Evolutionary conservation across 139 green algal genomes (phyloP).

Genomic region (Zygnema circumcarinatum): DNA sequence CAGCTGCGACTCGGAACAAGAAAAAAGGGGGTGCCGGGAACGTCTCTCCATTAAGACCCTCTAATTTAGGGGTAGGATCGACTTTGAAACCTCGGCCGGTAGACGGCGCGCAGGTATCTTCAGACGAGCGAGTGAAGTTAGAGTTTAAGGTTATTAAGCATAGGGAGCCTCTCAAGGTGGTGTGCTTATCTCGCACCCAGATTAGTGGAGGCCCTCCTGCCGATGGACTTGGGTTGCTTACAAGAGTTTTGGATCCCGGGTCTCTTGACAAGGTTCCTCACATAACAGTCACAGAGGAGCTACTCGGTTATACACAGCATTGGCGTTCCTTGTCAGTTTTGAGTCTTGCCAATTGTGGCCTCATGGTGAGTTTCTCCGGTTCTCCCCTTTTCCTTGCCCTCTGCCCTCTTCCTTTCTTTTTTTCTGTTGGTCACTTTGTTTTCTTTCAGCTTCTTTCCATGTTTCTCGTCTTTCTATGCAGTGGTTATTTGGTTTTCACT

Average conservation of each 20-base stretch:
- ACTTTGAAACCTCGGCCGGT: background rate
- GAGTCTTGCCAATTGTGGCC: conserved; percentile 32
- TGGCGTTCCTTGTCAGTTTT: conserved; percentile 42
- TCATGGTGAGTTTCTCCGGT: conserved; percentile 33
- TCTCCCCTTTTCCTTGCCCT: background rate
- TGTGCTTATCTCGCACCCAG: conserved; percentile 7
- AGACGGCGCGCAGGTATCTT: background rate
- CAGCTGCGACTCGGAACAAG: too few relatives aligned
- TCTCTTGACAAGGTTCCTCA: conserved; percentile 17
- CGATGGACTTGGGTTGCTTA: conserved; percentile 11
- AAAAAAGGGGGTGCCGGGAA: background rate
- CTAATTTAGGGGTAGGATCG: too few relatives aligned
- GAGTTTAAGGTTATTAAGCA: conserved; percentile 23
- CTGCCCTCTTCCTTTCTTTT: too few relatives aligned
- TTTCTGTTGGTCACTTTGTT: too few relatives aligned
- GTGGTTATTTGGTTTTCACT: too few relatives aligned
- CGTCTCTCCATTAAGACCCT: too few relatives aligned
- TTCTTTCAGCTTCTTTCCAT: background rate
- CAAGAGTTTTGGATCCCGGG: conserved; percentile 9
- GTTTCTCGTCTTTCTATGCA: background rate
- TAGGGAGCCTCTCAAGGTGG: conserved; percentile 24
- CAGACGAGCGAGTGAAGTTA: conserved; percentile 15
- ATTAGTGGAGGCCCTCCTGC: background rate
- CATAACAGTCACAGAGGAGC: conserved; percentile 30
- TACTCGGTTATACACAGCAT: conserved; percentile 39